Conservation (phyloP, 805 yeast species). For the Wickerhamomyces alni region DNA sequence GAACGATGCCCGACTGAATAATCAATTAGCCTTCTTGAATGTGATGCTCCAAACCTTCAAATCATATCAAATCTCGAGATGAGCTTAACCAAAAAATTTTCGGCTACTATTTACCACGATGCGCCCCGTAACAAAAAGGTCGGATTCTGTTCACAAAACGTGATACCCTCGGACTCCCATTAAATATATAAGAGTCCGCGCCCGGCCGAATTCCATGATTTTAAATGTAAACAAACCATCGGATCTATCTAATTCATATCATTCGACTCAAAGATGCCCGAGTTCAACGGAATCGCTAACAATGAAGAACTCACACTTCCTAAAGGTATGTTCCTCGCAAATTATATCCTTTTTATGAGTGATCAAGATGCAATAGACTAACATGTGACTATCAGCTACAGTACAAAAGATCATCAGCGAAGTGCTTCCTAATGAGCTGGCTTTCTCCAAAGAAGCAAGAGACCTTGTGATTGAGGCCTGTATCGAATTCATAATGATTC, state of each 20-base stretch:
- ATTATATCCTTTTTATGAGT: not conserved
- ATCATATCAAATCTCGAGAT: constrained; percentile 3
- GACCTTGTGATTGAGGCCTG: constrained; percentile 96
- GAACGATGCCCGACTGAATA: not conserved
- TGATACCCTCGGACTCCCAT: not conserved
- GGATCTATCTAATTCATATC: too few species aligned
- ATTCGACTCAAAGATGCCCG: constrained; percentile 16
- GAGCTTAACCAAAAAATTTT: constrained; percentile 8
- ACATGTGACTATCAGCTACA: constrained; percentile 49
- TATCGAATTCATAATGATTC: constrained; percentile 90
- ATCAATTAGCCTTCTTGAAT: not conserved
- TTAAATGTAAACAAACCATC: not conserved
- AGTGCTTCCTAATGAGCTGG: constrained; percentile 79
- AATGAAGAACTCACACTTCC: constrained; percentile 39
- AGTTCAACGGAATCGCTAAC: constrained; percentile 11
- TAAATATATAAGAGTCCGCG: too few species aligned
- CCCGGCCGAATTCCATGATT: too few species aligned
- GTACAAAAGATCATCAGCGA: constrained; percentile 93
- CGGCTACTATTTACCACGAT: not conserved
- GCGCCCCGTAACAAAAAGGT: not conserved
- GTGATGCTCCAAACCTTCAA: not conserved
- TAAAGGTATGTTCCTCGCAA: constrained; percentile 28
- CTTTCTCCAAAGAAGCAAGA: constrained; percentile 88
- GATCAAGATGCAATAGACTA: not conserved
- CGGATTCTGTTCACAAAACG: not conserved